These are phyloP conservation scores for Ceratorhiza oryzae-sativae DNA, from an alignment of 1,284 basidiomycete species.

Conservation along the genomic window DNA sequence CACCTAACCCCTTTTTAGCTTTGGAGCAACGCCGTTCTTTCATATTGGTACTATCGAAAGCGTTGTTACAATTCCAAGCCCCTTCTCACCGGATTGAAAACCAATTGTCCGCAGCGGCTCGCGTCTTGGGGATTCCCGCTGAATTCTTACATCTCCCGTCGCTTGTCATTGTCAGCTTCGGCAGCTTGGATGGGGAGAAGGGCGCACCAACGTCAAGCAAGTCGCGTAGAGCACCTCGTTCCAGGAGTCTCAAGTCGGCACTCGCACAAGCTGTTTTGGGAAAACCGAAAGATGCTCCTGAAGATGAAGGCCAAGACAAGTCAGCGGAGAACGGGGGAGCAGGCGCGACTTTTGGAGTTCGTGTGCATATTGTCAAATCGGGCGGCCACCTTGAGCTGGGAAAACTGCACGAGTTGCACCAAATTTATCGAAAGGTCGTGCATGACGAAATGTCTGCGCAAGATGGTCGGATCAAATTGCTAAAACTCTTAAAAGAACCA, in stretches of 20 bases:
- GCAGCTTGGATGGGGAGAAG: constrained; percentile 55
- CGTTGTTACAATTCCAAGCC: constrained; percentile 80
- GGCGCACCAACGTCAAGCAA: constrained; percentile 6
- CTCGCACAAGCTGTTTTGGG: constrained; percentile 5
- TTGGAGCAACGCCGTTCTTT: constrained; percentile 74
- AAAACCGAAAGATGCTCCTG: not conserved
- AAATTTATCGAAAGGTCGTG: constrained; percentile 78
- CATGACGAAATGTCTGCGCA: constrained; percentile 74
- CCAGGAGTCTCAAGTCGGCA: not conserved
- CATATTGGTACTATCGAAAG: constrained; percentile 80
- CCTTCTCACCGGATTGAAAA: constrained; percentile 88
- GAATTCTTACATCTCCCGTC: constrained; percentile 83
- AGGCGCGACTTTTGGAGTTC: constrained; percentile 60
- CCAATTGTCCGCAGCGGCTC: constrained; percentile 67
- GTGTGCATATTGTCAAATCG: constrained; percentile 78
- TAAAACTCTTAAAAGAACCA: constrained; percentile 64
- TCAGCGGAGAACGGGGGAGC: not conserved
- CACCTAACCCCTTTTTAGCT: constrained; percentile 53
- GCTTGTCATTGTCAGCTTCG: constrained; percentile 79
- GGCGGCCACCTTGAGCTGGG: constrained; percentile 75
- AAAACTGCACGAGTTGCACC: constrained; percentile 73
- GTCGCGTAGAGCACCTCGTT: not conserved
- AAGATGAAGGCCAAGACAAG: not conserved
- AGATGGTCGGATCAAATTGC: constrained; percentile 68
- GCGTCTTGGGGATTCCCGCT: constrained; percentile 64